Evolutionary conservation across 352 stramenopile genomes (phyloP).

Genomic region (Phytophthora niederhauseri): DNA sequence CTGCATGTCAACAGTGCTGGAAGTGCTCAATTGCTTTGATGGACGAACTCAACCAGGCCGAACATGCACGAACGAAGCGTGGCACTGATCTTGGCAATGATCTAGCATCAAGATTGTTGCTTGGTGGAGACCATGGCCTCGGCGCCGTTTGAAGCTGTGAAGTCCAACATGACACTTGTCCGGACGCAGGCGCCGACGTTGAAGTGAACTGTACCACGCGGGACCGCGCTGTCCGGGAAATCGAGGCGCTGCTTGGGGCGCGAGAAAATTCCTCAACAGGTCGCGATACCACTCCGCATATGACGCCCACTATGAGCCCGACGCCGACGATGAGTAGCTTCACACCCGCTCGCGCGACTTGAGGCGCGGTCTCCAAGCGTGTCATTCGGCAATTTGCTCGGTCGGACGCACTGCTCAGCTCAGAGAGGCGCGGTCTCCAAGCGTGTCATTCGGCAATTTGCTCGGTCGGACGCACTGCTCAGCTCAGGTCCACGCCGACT

Average conservation of each 20-base stretch:
- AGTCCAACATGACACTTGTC: conserved; percentile 14
- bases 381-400: conserved; percentile 36
- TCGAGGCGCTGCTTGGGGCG: conserved; percentile 10
- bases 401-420: conserved; percentile 31
- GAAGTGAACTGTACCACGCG: conserved; percentile 7
- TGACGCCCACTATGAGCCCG: conserved; percentile 18
- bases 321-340: conserved; percentile 15
- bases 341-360: conserved; percentile 18
- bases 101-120: too few species aligned
- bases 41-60: neutral
- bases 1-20: conserved; percentile 2
- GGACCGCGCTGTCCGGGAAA: conserved; percentile 15
- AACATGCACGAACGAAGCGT: too few species aligned
- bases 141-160: conserved; percentile 14
- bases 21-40: conserved; percentile 23
- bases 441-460: conserved; percentile 35
- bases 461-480: conserved; percentile 28
- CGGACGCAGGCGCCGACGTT: conserved; percentile 6
- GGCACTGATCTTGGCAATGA: too few species aligned
- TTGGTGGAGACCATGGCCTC: neutral
- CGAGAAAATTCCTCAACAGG: conserved; percentile 1
- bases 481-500: neutral
- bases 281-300: conserved; percentile 7
- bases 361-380: conserved; percentile 9
- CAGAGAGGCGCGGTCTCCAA: conserved; percentile 10